A percentile compares a stretch with the other conserved stretches of the same genome.
Conservation (phyloP, 2,329 filamentous ascomycete species). For the Ascochyta viciae-villosae region DNA sequence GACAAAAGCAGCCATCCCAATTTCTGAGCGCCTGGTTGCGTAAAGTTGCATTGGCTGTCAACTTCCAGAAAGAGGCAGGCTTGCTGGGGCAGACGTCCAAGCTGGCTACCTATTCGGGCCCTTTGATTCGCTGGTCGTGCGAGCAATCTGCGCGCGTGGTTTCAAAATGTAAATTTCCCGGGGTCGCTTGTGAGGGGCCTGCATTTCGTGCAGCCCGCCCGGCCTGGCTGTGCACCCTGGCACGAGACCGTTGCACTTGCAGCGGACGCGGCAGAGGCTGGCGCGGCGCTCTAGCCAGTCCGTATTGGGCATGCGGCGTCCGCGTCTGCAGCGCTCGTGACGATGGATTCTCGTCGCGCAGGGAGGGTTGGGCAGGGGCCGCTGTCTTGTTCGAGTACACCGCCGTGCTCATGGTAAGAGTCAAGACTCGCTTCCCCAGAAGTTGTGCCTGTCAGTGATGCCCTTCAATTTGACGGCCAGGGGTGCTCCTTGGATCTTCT, state of each 20-base stretch:
- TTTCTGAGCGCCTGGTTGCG: not conserved
- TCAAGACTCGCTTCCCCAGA: slow-evolving; percentile 15
- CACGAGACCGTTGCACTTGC: slow-evolving; percentile 12
- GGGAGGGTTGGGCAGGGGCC: not conserved
- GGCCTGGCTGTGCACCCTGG: slow-evolving; percentile 2
- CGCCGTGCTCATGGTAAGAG: not conserved
- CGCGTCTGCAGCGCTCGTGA: slow-evolving; percentile 11
- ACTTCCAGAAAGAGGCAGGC: slow-evolving; percentile 1
- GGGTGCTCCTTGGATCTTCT: slow-evolving; percentile 20
- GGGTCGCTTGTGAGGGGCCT: slow-evolving; percentile 9
- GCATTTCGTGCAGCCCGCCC: not conserved
- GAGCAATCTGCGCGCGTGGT: slow-evolving; percentile 11
- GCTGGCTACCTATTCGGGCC: not conserved
- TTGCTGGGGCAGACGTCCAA: slow-evolving; percentile 3
- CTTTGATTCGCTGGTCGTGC: slow-evolving; percentile 9
- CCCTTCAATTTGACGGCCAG: slow-evolving; percentile 9
- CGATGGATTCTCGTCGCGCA: slow-evolving; percentile 6
- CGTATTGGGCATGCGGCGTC: slow-evolving; percentile 1
- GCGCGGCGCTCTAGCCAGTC: slow-evolving; percentile 2
- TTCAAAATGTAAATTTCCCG: slow-evolving; percentile 13
- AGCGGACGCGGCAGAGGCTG: slow-evolving; percentile 18
- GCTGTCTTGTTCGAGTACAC: not conserved
- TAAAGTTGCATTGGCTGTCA: not conserved
- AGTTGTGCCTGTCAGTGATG: slow-evolving; percentile 5
- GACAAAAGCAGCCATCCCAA: slow-evolving; percentile 2